phyloP scores from a whole-genome alignment of 2,329 filamentous ascomycete genomes.

The Venturia pyrina region DNA sequence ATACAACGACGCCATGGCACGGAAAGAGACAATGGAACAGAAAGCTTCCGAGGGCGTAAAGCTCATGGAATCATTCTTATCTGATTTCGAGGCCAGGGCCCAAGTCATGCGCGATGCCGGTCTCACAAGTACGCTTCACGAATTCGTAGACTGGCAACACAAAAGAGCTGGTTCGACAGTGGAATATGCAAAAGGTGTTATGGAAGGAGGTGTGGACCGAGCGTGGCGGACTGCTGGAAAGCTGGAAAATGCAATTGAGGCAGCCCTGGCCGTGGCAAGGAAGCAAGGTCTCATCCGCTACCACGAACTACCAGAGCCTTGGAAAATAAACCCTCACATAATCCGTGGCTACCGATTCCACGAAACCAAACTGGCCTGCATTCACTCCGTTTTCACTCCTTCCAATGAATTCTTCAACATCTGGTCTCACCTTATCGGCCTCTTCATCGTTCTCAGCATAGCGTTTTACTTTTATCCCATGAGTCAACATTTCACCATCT shows the following conservation, averaged over 20 bases:
- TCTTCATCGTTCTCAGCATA: conserved; percentile 77
- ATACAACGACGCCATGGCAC: conserved; percentile 77
- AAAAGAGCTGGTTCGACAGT: conserved; percentile 73
- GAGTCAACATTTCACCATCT: conserved; percentile 74
- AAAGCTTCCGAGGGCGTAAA: conserved; percentile 84
- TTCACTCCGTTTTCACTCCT: conserved; percentile 70
- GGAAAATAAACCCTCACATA: conserved; percentile 94
- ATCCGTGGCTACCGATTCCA: conserved; percentile 84
- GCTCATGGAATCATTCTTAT: conserved; percentile 73
- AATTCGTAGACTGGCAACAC: conserved; percentile 66
- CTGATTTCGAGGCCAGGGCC: conserved; percentile 74
- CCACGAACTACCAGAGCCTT: conserved; percentile 81
- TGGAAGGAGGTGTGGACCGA: conserved; percentile 71
- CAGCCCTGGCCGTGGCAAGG: conserved; percentile 63
- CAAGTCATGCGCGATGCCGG: conserved; percentile 71
- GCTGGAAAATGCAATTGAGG: conserved; percentile 56
- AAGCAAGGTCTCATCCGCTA: conserved; percentile 79
- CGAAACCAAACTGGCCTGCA: conserved; percentile 80
- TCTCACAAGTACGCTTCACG: conserved; percentile 60
- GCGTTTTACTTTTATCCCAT: conserved; percentile 95
- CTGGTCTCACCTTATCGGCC: conserved; percentile 86
- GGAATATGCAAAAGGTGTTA: conserved; percentile 61
- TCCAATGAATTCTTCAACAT: conserved; percentile 97
- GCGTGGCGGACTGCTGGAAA: conserved; percentile 69
- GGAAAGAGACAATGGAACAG: conserved; percentile 79